phyloP scores from a whole-genome alignment of 2,329 filamentous ascomycete genomes.

The Trichophyton rubrum region DNA sequence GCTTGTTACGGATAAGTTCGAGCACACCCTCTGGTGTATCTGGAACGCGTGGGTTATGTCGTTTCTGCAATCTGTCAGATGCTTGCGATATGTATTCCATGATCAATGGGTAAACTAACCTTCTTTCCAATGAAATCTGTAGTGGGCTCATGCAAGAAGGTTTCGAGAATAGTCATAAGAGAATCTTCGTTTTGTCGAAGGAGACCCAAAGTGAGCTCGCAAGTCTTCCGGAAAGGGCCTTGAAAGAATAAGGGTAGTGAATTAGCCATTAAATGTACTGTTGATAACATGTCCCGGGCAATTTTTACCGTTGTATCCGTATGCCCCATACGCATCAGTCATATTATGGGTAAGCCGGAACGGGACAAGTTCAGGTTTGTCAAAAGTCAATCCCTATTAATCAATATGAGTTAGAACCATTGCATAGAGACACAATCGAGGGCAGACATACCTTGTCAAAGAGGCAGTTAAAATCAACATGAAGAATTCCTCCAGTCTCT shows the following conservation, averaged over 20 bases:
- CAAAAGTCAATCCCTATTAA: slow-evolving; percentile 64
- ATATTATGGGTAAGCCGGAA: slow-evolving; percentile 98
- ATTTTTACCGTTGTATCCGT: slow-evolving; percentile 61
- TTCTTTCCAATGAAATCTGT: slow-evolving; percentile 77
- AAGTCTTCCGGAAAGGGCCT: slow-evolving; percentile 77
- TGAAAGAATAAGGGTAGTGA: background rate
- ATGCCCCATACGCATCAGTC: slow-evolving; percentile 91
- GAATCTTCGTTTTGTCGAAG: slow-evolving; percentile 89
- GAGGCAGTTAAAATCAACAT: slow-evolving; percentile 98
- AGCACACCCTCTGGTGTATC: slow-evolving; percentile 68
- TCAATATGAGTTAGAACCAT: background rate
- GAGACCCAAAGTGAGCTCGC: slow-evolving; percentile 73
- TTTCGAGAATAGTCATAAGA: slow-evolving; percentile 91
- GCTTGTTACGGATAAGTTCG: slow-evolving; percentile 76
- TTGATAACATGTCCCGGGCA: background rate
- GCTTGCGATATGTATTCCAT: background rate
- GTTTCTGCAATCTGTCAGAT: slow-evolving; percentile 31
- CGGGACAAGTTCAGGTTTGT: slow-evolving; percentile 85
- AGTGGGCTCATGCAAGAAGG: slow-evolving; percentile 93
- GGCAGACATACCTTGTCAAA: slow-evolving; percentile 63
- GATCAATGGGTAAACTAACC: slow-evolving; percentile 21
- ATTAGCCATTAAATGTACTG: background rate
- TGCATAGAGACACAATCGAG: background rate
- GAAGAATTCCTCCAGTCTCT: slow-evolving; percentile 82
- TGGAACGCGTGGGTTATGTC: slow-evolving; percentile 42